Evolutionary conservation across 2,329 filamentous ascomycete species (phyloP).

Genomic region (Elsinoe australis): DNA sequence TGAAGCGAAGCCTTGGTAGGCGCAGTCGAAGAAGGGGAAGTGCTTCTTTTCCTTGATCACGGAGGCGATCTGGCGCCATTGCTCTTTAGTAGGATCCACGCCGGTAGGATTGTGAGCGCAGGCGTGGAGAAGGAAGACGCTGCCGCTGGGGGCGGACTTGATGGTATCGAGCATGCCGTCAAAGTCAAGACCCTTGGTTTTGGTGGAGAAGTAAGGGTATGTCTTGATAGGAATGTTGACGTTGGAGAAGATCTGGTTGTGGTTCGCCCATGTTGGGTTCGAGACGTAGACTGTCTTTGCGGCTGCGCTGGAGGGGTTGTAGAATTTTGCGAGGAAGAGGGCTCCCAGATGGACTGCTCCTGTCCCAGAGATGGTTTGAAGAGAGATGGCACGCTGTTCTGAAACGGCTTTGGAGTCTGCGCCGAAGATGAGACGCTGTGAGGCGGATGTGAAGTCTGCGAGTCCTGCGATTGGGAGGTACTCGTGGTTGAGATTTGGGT

Average conservation of each 20-base stretch:
- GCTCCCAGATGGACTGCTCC: constrained; percentile 89
- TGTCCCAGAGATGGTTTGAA: constrained; percentile 96
- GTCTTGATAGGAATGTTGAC: constrained; percentile 67
- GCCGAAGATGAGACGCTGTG: constrained; percentile 52
- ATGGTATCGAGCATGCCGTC: constrained; percentile 84
- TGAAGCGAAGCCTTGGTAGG: constrained; percentile 96
- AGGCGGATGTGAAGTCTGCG: constrained; percentile 78
- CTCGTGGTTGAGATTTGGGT: constrained; percentile 92
- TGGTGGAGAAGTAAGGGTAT: constrained; percentile 89
- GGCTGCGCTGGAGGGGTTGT: constrained; percentile 52
- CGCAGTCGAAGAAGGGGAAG: constrained; percentile 97
- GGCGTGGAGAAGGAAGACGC: constrained; percentile 30
- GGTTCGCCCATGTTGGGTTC: constrained; percentile 95
- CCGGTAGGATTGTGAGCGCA: constrained; percentile 98
- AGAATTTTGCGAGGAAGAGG: constrained; percentile 91
- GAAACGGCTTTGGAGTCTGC: constrained; percentile 50
- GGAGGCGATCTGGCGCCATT: constrained; percentile 84
- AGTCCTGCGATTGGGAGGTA: constrained; percentile 95
- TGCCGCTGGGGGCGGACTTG: constrained; percentile 62
- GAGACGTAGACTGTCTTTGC: constrained; percentile 76
- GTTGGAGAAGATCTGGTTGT: constrained; percentile 96
- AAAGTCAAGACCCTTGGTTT: constrained; percentile 87
- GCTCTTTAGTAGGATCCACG: constrained; percentile 84
- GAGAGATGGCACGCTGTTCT: constrained; percentile 67
- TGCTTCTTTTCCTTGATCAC: constrained; percentile 70